These are phyloP conservation scores for Urtica urens DNA, from an alignment of 306 rosid species.

Conservation along the genomic window DNA sequence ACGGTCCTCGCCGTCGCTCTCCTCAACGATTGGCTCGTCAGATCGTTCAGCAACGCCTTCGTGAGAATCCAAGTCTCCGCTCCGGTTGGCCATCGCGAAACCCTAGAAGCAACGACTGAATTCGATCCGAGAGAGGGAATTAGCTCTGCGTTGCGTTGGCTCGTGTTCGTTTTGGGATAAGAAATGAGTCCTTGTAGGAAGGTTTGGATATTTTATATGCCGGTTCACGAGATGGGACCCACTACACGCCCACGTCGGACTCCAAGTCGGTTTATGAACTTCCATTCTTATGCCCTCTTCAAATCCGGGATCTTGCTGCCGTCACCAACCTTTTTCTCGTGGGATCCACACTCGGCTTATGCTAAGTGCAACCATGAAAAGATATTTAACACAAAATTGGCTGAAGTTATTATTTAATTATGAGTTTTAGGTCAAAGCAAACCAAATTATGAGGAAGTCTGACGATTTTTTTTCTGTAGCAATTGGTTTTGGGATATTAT, in stretches of 20 bases:
- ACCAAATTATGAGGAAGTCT: no score
- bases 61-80: slow-evolving; percentile 35
- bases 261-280: slow-evolving; percentile 26
- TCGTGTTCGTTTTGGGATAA: no score
- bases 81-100: slow-evolving; percentile 35
- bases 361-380: no score
- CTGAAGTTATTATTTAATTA: no score
- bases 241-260: slow-evolving; percentile 38
- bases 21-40: slow-evolving; percentile 35
- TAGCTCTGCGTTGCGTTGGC: no score
- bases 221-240: slow-evolving; percentile 1
- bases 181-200: no score
- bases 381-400: no score
- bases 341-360: slow-evolving; percentile 1
- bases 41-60: slow-evolving; percentile 27
- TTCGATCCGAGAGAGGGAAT: no score
- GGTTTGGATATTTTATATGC: no score
- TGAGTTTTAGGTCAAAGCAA: no score
- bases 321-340: slow-evolving; percentile 13
- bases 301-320: slow-evolving; percentile 31
- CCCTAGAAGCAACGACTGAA: background rate
- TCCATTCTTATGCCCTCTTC: slow-evolving; percentile 15
- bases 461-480: no score
- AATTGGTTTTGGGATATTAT: no score
- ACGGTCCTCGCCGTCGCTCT: slow-evolving; percentile 49